A percentile compares a stretch with the other conserved stretches of the same genome.
phyloP scores from a whole-genome alignment of 768 basidiomycete genomes.

The Kwoniella pini region DNA sequence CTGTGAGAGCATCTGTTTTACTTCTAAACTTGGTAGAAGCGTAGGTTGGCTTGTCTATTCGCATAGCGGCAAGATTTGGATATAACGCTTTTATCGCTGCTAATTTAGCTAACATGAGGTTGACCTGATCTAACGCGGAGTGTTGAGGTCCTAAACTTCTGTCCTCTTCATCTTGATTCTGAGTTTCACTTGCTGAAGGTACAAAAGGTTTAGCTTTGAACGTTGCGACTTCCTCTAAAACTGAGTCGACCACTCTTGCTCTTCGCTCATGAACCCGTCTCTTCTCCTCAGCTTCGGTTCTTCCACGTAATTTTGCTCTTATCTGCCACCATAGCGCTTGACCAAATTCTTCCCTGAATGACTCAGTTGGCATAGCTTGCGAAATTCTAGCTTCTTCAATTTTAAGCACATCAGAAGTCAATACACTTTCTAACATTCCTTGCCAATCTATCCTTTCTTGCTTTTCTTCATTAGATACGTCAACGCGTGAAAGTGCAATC shows the following conservation, averaged over 20 bases:
- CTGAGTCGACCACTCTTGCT: conserved; percentile 72
- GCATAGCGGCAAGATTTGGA: conserved; percentile 77
- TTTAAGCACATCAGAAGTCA: conserved; percentile 89
- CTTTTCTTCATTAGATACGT: conserved; percentile 20
- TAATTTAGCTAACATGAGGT: conserved; percentile 66
- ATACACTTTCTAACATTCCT: conserved; percentile 87
- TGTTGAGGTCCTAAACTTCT: conserved; percentile 45
- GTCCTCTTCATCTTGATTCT: conserved; percentile 1
- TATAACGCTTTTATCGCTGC: conserved; percentile 84
- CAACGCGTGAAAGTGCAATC: neutral
- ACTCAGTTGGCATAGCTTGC: conserved; percentile 69
- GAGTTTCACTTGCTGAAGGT: conserved; percentile 4
- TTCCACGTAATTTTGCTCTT: conserved; percentile 77
- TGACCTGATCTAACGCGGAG: conserved; percentile 50
- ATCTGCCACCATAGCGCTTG: conserved; percentile 78
- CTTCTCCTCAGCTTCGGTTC: conserved; percentile 78
- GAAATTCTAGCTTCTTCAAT: conserved; percentile 93
- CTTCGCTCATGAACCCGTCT: conserved; percentile 79
- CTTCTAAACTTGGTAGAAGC: conserved; percentile 68
- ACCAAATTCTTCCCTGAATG: conserved; percentile 49
- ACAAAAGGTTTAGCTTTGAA: conserved; percentile 63
- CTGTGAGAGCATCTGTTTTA: conserved; percentile 84
- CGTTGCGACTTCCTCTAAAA: conserved; percentile 77
- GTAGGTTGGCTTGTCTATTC: conserved; percentile 72
- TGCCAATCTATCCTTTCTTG: conserved; percentile 88